Conservation (phyloP, 2,329 filamentous ascomycete species). For the Neofusicoccum umdonicola region DNA sequence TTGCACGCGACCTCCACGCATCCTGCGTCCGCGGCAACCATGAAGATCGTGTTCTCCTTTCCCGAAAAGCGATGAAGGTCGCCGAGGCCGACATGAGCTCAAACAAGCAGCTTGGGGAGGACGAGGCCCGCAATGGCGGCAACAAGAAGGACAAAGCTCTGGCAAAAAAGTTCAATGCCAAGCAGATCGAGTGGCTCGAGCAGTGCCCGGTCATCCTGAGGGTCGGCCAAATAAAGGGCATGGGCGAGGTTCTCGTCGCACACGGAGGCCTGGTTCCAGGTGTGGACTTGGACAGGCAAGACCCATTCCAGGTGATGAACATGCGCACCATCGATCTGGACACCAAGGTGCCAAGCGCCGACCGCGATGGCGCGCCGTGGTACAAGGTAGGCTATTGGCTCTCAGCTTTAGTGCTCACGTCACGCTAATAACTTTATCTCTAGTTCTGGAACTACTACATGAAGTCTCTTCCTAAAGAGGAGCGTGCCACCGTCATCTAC, state of each 20-base stretch:
- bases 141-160: conserved; percentile 1
- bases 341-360: conserved; percentile 57
- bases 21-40: conserved; percentile 88
- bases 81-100: conserved; percentile 32
- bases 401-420: neutral
- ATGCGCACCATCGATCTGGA: conserved; percentile 76
- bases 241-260: conserved; percentile 70
- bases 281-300: conserved; percentile 65
- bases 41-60: conserved; percentile 79
- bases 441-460: conserved; percentile 50
- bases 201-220: conserved; percentile 74
- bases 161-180: conserved; percentile 54
- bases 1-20: conserved; percentile 71
- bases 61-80: conserved; percentile 44
- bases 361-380: conserved; percentile 62
- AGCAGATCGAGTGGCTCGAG: conserved; percentile 68
- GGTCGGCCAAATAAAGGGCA: conserved; percentile 59
- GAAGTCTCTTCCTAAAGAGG: conserved; percentile 31
- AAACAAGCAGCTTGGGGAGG: conserved; percentile 29
- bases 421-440: neutral
- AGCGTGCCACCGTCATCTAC: conserved; percentile 71
- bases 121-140: conserved; percentile 47
- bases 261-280: conserved; percentile 84
- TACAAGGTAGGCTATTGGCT: conserved; percentile 46
- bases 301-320: conserved; percentile 84